Conservation (phyloP, 257 asterid genomes). For the Paulownia fortunei region DNA sequence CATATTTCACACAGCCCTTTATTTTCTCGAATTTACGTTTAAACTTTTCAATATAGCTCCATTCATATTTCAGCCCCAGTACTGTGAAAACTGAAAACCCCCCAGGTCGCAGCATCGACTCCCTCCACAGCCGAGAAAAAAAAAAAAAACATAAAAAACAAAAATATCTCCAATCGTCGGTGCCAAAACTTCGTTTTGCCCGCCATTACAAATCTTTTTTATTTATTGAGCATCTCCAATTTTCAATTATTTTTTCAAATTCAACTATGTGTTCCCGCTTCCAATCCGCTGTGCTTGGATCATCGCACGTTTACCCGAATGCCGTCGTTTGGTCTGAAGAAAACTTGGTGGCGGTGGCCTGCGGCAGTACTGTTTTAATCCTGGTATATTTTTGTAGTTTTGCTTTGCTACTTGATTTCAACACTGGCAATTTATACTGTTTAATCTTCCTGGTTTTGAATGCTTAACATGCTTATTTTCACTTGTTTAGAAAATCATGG, state of each 20-base stretch:
- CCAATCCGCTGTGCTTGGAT: slow-evolving; percentile 64
- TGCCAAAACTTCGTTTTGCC: slow-evolving; percentile 27
- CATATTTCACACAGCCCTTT: not conserved
- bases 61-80: not conserved
- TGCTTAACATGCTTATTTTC: not conserved
- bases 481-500: not conserved
- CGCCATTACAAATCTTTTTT: not conserved
- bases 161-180: not conserved
- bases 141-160: not conserved
- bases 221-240: not conserved
- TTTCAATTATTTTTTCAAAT: slow-evolving; percentile 9
- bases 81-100: not conserved
- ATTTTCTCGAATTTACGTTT: not conserved
- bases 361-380: slow-evolving; percentile 61
- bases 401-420: not conserved
- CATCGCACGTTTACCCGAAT: slow-evolving; percentile 69
- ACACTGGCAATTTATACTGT: not conserved
- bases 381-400: slow-evolving; percentile 51
- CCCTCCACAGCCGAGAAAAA: not conserved
- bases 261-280: slow-evolving; percentile 63
- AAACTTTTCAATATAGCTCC: not conserved
- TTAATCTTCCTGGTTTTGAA: not conserved
- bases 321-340: slow-evolving; percentile 93
- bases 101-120: slow-evolving; percentile 32
- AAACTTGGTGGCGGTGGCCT: slow-evolving; percentile 85